Percentiles rank a stretch among this genome's conserved stretches.
Conservation (phyloP, 805 yeast species). For the Clavispora santaluciae region DNA sequence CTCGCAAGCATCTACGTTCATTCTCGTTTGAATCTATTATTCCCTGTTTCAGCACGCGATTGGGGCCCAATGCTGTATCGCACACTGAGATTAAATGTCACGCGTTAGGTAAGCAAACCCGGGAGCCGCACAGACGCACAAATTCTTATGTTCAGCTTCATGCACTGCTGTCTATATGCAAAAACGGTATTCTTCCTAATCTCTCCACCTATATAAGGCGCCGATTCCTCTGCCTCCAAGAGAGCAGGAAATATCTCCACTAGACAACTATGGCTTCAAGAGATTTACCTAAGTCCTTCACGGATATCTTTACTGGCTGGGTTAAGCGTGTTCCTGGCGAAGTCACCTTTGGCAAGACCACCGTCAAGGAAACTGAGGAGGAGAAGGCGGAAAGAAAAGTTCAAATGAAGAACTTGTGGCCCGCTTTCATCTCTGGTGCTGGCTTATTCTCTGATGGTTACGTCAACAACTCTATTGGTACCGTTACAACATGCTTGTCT, state of each 20-base stretch:
- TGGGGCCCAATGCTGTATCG: no score
- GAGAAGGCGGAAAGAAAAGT: slow-evolving; percentile 13
- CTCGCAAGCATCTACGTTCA: no score
- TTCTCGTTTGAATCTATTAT: no score
- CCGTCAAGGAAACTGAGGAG: slow-evolving; percentile 7
- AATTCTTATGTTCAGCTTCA: neutral
- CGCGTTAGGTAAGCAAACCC: neutral
- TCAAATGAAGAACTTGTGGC: slow-evolving; percentile 24
- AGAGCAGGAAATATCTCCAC: neutral
- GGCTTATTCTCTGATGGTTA: slow-evolving; percentile 94
- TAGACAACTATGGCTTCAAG: slow-evolving; percentile 15
- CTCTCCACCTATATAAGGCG: neutral
- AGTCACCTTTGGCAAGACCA: slow-evolving; percentile 3
- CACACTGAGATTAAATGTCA: no score
- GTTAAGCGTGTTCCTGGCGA: slow-evolving; percentile 11
- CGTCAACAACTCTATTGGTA: slow-evolving; percentile 76
- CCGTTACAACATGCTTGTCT: slow-evolving; percentile 68
- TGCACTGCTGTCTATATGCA: neutral
- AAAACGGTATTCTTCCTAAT: neutral
- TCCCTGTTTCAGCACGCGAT: no score
- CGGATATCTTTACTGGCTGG: slow-evolving; percentile 12
- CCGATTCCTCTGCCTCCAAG: neutral
- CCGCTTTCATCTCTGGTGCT: slow-evolving; percentile 61
- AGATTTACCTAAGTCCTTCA: slow-evolving; percentile 15
- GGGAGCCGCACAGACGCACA: neutral